Base-by-base conservation (phyloP, 2,329 filamentous ascomycete genomes). In the Pseudohalonectria lignicola region DNA sequence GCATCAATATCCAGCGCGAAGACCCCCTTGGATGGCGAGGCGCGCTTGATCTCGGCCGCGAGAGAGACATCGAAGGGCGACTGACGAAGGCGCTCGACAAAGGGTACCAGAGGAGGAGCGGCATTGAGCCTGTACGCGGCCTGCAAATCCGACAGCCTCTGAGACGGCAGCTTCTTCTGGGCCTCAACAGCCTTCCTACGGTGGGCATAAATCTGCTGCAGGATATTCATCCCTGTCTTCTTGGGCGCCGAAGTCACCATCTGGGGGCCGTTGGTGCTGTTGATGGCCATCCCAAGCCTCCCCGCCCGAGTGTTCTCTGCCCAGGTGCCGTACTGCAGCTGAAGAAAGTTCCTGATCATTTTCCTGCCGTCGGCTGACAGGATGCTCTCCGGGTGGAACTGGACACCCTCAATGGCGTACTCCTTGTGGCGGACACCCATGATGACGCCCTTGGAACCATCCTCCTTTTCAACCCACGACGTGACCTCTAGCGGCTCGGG, bases 381-480 rank as follows among this genome's bases (percentile, higher is more conserved):
- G 41, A 98, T 98, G 56, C 90, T 96, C 61, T 98, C 92, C 0
- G 92, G 92, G 50, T 98, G 92, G 51, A 96, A 98, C 55, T 98
- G 92, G 13, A 98, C 92, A 30, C 88, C 92, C 59, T 98, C 92
- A n/a, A 96, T 71, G 2, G 85, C 74, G 51, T 81, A 83, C 53
- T 92, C 76, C 64, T 90, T 94, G 66, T 98, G 92, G 33, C 92
- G 80, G 33, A 98, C 84, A 34, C 92, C 92, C 82, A 96, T 95
- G 49, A 98, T 98, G 42, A 96, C 79, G 21, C 84, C 85, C 46
- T 83, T 86, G 21, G 76, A 77, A 37, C 80, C 80, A 53, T 88
- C 84, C 13, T 80, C 77, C 46, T 76, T 76, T 23, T 79, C 73
- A 39, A 92, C 86, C 81, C 86, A 94, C 32, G 92, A 94, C 2